Evolutionary conservation across 768 basidiomycete genomes (phyloP).

Genomic region (Boletus rubescentipes): DNA sequence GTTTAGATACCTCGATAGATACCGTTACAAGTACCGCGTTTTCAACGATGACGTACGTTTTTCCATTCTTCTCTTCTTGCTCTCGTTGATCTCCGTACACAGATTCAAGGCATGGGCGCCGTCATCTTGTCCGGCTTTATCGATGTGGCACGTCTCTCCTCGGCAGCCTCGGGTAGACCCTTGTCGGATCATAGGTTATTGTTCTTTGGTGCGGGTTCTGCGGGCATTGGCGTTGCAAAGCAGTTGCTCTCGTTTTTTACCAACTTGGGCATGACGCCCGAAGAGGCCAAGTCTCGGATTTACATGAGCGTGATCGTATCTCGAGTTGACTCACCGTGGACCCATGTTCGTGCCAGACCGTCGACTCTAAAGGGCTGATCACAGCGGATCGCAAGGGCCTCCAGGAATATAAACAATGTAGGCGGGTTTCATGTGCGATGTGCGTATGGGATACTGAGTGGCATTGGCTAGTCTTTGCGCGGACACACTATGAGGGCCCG

Average conservation of each 20-base stretch:
- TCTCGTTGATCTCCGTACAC: background rate
- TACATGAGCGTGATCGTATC: conserved; percentile 46
- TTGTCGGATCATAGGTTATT: conserved; percentile 53
- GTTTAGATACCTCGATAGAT: conserved; percentile 68
- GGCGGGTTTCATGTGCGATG: conserved; percentile 5
- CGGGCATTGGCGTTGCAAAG: conserved; percentile 55
- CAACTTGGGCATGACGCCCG: conserved; percentile 55
- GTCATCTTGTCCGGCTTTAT: conserved; percentile 76
- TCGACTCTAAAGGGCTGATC: conserved; percentile 77
- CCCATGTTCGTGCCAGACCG: conserved; percentile 43
- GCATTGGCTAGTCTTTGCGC: conserved; percentile 56
- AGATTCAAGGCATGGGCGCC: conserved; percentile 74
- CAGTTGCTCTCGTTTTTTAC: conserved; percentile 50
- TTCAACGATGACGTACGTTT: conserved; percentile 73
- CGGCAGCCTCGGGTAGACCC: conserved; percentile 41
- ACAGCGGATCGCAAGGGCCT: conserved; percentile 65
- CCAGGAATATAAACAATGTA: conserved; percentile 74
- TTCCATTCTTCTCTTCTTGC: background rate
- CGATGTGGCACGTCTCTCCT: conserved; percentile 65
- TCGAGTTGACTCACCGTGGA: background rate
- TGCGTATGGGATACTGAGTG: background rate
- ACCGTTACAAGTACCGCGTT: conserved; percentile 54
- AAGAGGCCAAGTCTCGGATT: conserved; percentile 65
- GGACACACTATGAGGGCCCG: conserved; percentile 65
- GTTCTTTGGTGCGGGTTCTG: conserved; percentile 56